Evolutionary conservation across 805 yeast genomes (phyloP), one percentile per base, ranked within the genome.

Genomic region (Kurtzmaniella fragi): DNA sequence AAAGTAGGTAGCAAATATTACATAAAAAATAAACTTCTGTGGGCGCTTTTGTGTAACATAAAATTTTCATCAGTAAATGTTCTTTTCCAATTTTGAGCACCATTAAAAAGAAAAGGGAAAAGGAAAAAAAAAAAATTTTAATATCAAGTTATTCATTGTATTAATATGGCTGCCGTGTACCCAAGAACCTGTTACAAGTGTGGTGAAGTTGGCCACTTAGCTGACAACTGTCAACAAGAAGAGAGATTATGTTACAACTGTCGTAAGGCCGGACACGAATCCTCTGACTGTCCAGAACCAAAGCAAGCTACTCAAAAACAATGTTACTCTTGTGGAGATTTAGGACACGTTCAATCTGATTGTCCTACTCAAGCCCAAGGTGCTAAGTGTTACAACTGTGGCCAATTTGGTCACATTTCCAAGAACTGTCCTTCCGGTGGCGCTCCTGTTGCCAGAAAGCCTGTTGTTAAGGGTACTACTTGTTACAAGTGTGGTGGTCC

Each of bases 401-500:
- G 64, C 32, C 53, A 59, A 59, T 70, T 78, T 43, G 95, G 95
- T 46, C 96, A 87, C 71, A 75, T 86, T 50, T 84, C 95, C 42
- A 84, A 79, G 61, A 80, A 77, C 63, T 87, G 95, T 64, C 59
- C 76, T 44, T 73, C 75, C 55, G 49, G 44, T n/a, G 42, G 42
- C 30, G 46, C 37, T 11, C 49, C 54, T 38, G 47, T 56, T 35
- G 30, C 57, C 41, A 42, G 50, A 52, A 37, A 53, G 50, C 41
- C 53, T 28, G 45, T 41, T 36, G 41, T 23, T 27, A 32, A 31
- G 28, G 37, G 38, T 40, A 68, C 82, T 45, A 77, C 86, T 42
- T 86, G 95, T 68, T 84, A 83, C 81, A 86, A 82, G 68, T 86
- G 95, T 63, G 95, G 95, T 57, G 93, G 91, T 48, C 89, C 93